Evolutionary conservation across 805 yeast genomes (phyloP), one percentile per base, ranked within the genome.

Genomic region (Teunomyces barrocoloradensis): DNA sequence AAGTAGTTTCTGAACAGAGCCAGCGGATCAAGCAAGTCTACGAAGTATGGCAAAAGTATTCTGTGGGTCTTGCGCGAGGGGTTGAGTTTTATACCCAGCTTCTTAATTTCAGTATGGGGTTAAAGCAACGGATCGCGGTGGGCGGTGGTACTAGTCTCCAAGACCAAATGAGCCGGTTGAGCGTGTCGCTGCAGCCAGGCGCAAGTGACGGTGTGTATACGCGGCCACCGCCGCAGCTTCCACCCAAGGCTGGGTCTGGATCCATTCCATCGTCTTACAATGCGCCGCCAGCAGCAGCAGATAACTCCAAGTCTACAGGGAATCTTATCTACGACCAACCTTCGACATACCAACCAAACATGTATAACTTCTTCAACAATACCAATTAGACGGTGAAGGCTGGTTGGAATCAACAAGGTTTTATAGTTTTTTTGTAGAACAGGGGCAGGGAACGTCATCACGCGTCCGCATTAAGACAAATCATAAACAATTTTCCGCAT

Each of bases 51-150:
- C 71, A 71, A 32, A 75, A 76, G 12, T 84, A 82, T 54, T 63
- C 70, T 10, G 68, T 69, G 5, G 96, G 95, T 5, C 61, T 80
- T 46, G 64, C 68, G 12, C 82, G 80, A 53, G 96, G 96, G 0
- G 55, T 66, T 7, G 74, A 67, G 9, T 87, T 89, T 59, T 92
- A 92, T 63, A 65, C 68, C 6, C 77, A 80, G 47, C 65, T 81
- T 28, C 62, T 66, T 33, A 58, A 57, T 13, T 72, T 70, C 54
- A 21, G 46, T 28, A 25, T 49, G 55, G 23, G 34, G 3, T 18
- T 40, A 13, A 40, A 40, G 13, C 43, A 40, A 5, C 21, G 34
- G 25, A 40, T 40, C 11, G 12, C 32, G 6, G 15, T 25, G n/a
- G 11, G 23, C 18, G 25, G 25, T 29, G 25, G 25, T 4, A 7